Conservation (phyloP, 495 filamentous ascomycete genomes). For the Penicillium bovifimosum region DNA sequence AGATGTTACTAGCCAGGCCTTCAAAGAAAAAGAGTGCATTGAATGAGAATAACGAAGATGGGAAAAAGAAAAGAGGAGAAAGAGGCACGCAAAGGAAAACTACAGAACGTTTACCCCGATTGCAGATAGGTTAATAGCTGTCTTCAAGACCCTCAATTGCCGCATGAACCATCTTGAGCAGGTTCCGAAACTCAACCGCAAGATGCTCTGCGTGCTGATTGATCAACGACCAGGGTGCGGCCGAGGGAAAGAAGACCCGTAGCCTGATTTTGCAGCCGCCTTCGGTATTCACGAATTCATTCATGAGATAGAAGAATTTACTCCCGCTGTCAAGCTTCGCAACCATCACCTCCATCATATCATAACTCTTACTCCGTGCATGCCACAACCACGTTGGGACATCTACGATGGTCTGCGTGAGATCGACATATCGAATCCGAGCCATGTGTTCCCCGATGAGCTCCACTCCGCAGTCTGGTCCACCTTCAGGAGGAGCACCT, state of each 20-base stretch:
- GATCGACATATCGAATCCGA: neutral
- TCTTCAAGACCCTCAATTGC: neutral
- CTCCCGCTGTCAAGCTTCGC: constrained; percentile 2
- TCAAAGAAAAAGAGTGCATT: too few relatives aligned
- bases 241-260: neutral
- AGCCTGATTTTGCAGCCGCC: constrained; percentile 1
- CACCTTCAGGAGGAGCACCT: neutral
- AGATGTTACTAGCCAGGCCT: too few relatives aligned
- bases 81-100: too few relatives aligned
- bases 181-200: constrained; percentile 2
- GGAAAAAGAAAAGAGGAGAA: too few relatives aligned
- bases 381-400: neutral
- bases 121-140: neutral
- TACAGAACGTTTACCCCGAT: neutral
- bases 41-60: too few relatives aligned
- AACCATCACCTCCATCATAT: neutral
- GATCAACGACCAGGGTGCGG: neutral
- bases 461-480: neutral
- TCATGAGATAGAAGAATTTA: constrained; percentile 3
- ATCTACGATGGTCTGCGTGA: neutral
- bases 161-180: neutral
- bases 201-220: constrained; percentile 2
- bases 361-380: neutral
- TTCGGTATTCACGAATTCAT: constrained; percentile 2
- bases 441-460: constrained; percentile 5